Evolutionary conservation across 345 rosid species (phyloP), one percentile per base, ranked within the genome.

Genomic region (Salix viminalis): DNA sequence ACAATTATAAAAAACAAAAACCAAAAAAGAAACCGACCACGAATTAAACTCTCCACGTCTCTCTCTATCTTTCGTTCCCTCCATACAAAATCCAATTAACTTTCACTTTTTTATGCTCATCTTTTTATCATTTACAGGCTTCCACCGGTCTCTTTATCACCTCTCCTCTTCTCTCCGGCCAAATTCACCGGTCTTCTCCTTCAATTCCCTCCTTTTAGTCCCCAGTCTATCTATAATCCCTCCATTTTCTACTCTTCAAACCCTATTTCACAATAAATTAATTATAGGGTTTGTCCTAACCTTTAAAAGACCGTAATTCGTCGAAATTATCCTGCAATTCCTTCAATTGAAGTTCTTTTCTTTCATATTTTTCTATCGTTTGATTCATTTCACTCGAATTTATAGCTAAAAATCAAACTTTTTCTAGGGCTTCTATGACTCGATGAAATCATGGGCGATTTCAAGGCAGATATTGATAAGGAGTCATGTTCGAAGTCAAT

Each of bases 401-500:
- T 13, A 10, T 23, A 1, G 62, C 13, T 56, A 56, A n/a, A 9
- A 56, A 1, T 28, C 12, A 21, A 54, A n/a, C 14, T n/a, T 15
- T 30, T 14, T 23, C 2, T 10, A 36, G 48, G 50, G 54, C 21
- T 32, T 34, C 41, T 62, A 19, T 36, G 26, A 32, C 36, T 81
- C 76, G 76, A 83, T 88, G 89, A 82, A 72, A 90, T 70, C 28
- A 89, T 89, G 97, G 90, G 65, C 24, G 82, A 80, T 52, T 74
- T 48, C 52, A 84, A 65, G 71, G 71, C 50, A 2, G 90, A 83
- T 21, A 68, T 74, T 44, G 84, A 78, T 18, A 56, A 79, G 19
- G 90, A 86, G 73, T 86, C 96, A 32, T 61, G 62, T 7, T 93
- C 98, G 9, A 93, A 61, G 72, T 82, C 90, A 39, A 76, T 93